Evolutionary conservation across 345 rosid species (phyloP), one percentile per base, ranked within the genome.

Genomic region (Capsella bursapastoris): DNA sequence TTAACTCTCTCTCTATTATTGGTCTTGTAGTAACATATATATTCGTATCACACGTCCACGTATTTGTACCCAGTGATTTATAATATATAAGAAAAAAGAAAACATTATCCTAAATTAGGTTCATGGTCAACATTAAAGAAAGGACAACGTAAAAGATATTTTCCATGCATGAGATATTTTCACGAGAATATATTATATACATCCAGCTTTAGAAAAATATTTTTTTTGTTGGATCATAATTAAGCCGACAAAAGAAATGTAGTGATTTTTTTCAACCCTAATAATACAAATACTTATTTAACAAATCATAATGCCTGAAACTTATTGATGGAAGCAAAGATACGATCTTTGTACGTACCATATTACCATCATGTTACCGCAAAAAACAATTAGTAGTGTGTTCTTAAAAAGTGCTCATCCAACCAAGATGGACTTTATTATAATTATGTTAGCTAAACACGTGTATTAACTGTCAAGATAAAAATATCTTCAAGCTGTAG

Each of bases 141-240:
- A 71, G 10, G 75, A 75, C 72, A 75, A 59, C 56, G 73, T 67
- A 40, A 59, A 66, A 37, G 75, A 63, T 72, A 72, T 72, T 66
- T 60, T 68, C 28, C 53, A 41, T 75, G 79, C 79, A 75, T 75
- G 63, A 60, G 63, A 75, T 75, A 67, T 69, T 57, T 68, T 11
- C 43, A 57, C 10, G 38, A 55, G 16, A 59, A 38, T 38, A 38
- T 40, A 48, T 15, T 48, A 18, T 34, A 34, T 38, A 38, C 37
- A 22, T 38, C 41, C 4, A 38, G 41, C 41, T 9, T 38, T 10
- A 38, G 12, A 38, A 9, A 38, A 10, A 38, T 7, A 37, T 37
- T 7, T 8, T 9, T 22, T 49, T 56, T 65, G 11, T 48, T 66
- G 73, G 68, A 74, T 48, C 61, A 58, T 67, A 38, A 22, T 22